Base-by-base conservation (phyloP, 2,329 filamentous ascomycete species). In the Colletotrichum falcatum region DNA sequence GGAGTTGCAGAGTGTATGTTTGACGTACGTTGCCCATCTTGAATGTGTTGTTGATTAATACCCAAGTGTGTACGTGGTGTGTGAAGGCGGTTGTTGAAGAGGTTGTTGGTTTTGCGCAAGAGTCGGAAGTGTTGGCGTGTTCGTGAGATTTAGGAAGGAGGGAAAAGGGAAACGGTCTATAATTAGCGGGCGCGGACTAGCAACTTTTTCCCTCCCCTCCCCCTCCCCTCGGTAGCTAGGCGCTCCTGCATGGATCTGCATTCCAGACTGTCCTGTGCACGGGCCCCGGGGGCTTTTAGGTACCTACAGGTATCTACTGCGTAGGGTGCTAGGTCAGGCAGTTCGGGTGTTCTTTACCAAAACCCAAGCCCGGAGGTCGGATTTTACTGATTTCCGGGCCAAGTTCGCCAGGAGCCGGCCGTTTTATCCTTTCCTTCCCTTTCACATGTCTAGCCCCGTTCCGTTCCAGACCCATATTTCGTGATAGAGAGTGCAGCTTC, bases 11-110 rank as follows among this genome's bases (percentile, higher is more conserved):
- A 60, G 7, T 4, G 51, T 63, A 33, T 35, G 28, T 12, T 60
- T 14, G 33, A 70, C 73, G 33, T 73, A 75, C 73, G 72, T 75
- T 74, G 51, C 73, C 73, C 69, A 71, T 71, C 23, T 70, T 71
- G 54, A 68, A 37, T 54, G 26, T 28, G 39, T 62, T 28, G 1
- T 33, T 28, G 5, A 18, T n/a, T n/a, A 14, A 44, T 12, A 37
- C 28, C 5, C 51, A 23, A 1, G 46, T n/a, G 48, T 6, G 49
- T 35, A 37, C 33, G 28, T 20, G 39, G 6, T 14, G 49, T 35
- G 54, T 33, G 35, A 26, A 49, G 6, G 11, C 49, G 39, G 28
- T 46, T 58, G 42, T 46, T 23, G 26, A 44, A 16, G 20, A 30
- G 28, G 12, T 3, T 37, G 26, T 35, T 23, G 16, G 16, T 14